These are phyloP conservation scores for Xerocomellus intermedius DNA, from an alignment of 768 basidiomycete species.

Conservation along the genomic window DNA sequence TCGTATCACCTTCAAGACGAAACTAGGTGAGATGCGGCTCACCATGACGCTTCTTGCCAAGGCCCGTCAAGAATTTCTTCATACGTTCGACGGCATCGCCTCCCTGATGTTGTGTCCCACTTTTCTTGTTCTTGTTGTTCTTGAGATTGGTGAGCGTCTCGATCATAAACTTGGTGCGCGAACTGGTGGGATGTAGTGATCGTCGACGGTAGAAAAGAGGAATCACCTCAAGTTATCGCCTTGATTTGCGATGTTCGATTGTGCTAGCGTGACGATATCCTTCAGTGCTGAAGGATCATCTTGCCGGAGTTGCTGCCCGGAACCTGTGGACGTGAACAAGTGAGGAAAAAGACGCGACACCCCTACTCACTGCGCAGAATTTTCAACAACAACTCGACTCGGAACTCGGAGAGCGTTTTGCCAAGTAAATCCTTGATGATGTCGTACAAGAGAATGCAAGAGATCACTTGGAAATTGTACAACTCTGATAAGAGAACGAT, in stretches of 20 bases:
- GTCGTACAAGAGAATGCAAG: constrained; percentile 87
- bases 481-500: constrained; percentile 86
- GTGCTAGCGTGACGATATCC: constrained; percentile 84
- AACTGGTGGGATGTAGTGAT: constrained; percentile 43
- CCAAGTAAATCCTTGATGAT: constrained; percentile 74
- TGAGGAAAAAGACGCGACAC: neutral
- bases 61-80: constrained; percentile 79
- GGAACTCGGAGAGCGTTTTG: constrained; percentile 65
- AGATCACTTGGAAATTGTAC: constrained; percentile 95
- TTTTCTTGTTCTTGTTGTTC: constrained; percentile 79
- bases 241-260: constrained; percentile 59
- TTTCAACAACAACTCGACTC: constrained; percentile 85
- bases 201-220: neutral
- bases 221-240: constrained; percentile 51
- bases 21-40: neutral
- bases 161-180: constrained; percentile 92
- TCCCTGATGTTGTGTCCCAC: constrained; percentile 64
- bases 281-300: constrained; percentile 93
- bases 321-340: constrained; percentile 51
- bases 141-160: constrained; percentile 91
- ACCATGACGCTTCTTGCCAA: constrained; percentile 80
- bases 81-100: constrained; percentile 77
- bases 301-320: constrained; percentile 85
- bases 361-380: constrained; percentile 67
- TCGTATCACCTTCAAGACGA: neutral